Base-by-base conservation (phyloP, 2,329 filamentous ascomycete species). In the Chaetomium strumarium region DNA sequence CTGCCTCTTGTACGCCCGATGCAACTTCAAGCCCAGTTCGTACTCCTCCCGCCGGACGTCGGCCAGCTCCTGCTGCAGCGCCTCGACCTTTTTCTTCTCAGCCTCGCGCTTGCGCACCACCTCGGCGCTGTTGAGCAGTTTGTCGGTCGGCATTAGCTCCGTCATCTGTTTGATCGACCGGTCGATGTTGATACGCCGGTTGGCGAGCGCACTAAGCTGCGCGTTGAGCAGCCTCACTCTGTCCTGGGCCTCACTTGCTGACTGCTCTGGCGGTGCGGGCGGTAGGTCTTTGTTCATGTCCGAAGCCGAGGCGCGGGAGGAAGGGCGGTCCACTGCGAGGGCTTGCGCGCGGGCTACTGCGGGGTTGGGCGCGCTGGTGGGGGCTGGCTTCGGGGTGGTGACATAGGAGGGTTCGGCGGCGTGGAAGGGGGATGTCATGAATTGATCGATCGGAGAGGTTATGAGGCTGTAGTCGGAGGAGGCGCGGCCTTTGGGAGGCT, bases 1-100 rank as follows among this genome's bases (percentile, higher is more conserved):
- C 60, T 83, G 76, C 44, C 88, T 79, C 72, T 89, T 91, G 70
- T 87, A 85, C 10, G 86, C 84, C 19, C 86, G 75, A 65, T 88
- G 81, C 50, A 93, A 73, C 67, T 84, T 85, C 62, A 93, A 70
- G 1, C 88, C 88, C 39, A 91, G 70, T 51, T 93, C 87, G 63
- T 92, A 86, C 68, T 90, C 85, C 67, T 92, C 84, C 58, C 83
- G 77, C 67, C 82, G 79, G 24, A 93, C 80, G 57, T 90, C 86
- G 3, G 84, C 79, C 34, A 92, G 75, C 66, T 91, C 86, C 46
- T 70, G 69, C 53, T 79, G 78, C 47, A 91, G 73, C 19, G 73
- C 76, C 58, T 84, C 80, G 0, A 93, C 81, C 64, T 86, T 89
- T 38, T 73, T 70, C 67, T 83, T 83, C 67, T 83, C 75, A 54